Percentiles rank a stretch among this genome's conserved stretches.
phyloP scores from a whole-genome alignment of 202 grass and related monocot genomes.

The Elaeis oleifera region DNA sequence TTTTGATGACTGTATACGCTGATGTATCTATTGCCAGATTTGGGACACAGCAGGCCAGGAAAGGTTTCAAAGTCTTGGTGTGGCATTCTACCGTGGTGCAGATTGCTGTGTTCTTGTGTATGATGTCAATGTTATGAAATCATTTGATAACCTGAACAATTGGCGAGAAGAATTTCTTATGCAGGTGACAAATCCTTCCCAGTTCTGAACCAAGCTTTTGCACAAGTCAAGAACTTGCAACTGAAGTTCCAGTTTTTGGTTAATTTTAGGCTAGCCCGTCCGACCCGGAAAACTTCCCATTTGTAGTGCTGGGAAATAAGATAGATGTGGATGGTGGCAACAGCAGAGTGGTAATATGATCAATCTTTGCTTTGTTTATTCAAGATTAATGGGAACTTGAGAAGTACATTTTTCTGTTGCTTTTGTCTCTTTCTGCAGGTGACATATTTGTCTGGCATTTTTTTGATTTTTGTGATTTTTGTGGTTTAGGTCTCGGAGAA shows the following conservation, averaged over 20 bases:
- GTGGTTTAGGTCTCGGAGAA: conserved; percentile 83
- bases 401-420: too few species aligned
- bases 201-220: not conserved
- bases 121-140: conserved; percentile 93
- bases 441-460: too few species aligned
- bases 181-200: conserved; percentile 44
- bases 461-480: not conserved
- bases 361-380: too few species aligned
- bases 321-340: conserved; percentile 81
- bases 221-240: not conserved
- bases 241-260: not conserved
- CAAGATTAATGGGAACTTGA: too few species aligned
- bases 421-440: too few species aligned
- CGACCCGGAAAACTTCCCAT: conserved; percentile 93
- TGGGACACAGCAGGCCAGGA: conserved; percentile 98
- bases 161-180: conserved; percentile 99
- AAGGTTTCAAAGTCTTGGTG: conserved; percentile 91
- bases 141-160: conserved; percentile 94
- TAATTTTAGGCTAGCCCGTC: conserved; percentile 76
- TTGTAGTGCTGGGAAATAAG: conserved; percentile 91
- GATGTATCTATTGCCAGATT: too few species aligned
- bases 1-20: too few species aligned
- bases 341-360: conserved; percentile 54
- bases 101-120: conserved; percentile 96
- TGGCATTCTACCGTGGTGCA: conserved; percentile 92